Evolutionary conservation across 495 filamentous ascomycete genomes (phyloP), one percentile per base, ranked within the genome.

Genomic region (Neurospora africana): DNA sequence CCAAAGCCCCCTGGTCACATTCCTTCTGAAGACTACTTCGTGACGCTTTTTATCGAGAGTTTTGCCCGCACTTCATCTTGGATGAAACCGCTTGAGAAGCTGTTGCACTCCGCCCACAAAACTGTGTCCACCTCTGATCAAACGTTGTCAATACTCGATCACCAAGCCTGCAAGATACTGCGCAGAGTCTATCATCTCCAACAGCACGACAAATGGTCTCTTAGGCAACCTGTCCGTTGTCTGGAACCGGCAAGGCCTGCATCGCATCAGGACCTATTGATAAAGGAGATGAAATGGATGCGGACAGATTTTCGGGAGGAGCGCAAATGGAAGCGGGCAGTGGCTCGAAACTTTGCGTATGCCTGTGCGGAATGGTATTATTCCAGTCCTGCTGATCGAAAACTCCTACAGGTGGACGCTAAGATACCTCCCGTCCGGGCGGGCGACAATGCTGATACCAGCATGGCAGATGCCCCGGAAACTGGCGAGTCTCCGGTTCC

Each of bases 281-380:
- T 98, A 10, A 86, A 93, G 74, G 93, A 99, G 81, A 92, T 94
- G 88, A 97, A 93, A 80, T 98, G 95, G 96, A 93, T 99, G 89
- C 88, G 93, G 43, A 97, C 93, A 3, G 95, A 99, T 82, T 98
- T 98, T 76, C 86, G 91, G 38, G 92, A 97, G 81, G 95, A 99
- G 80, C 83, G 92, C 36, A 97, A 96, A 79, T 97, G 93, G 93
- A 98, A 98, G 80, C 89, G 90, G 73, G 89, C 92, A 68, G 87
- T 91, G 47, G 93, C 94, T 3, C 88, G 88, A 69, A 90, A 89
- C 69, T 84, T 94, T 58, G 94, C 93, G 4, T 83, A 90, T 71
- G 89, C 89, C 78, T 98, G 94, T 81, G 91, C 91, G 1, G 90
- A 93, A 75, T 98, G 91, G 86, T 86, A 93, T 43, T 84, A 86